Evolutionary conservation across 768 basidiomycete species (phyloP), one percentile per base, ranked within the genome.

Genomic region (Lentinula aciculospora): DNA sequence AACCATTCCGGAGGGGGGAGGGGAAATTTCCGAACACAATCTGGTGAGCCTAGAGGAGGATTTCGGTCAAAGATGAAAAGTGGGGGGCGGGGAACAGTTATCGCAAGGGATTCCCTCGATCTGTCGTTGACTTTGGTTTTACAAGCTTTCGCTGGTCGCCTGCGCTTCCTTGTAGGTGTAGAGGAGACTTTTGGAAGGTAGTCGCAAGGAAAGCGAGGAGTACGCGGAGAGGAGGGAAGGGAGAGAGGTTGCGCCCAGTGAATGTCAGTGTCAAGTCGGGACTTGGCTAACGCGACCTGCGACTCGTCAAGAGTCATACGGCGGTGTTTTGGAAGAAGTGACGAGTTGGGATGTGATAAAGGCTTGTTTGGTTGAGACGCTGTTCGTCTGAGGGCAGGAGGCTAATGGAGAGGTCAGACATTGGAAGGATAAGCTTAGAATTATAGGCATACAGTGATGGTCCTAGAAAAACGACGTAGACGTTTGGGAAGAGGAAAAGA

Each of bases 1-100:
- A 44, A 56, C 54, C 54, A 56, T 40, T 56, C 54, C 17, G 54
- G 54, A 10, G 54, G 54, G 27, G 54, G 54, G 3, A 29, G 40
- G 15, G 54, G 42, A 10, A 31, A 1, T 27, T 45, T 56, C 17
- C 54, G 54, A 23, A 56, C 28, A 17, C 39, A 45, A 21, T 31
- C 9, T 13, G 54, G 54, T 0, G 40, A 44, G 21, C 40, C 39
- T 17, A 40, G 1, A 12, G 54, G 54, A 34, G 44, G 54, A 9
- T 56, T 10, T 15, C 54, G 54, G 3, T 42, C 40, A 21, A 42
- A 31, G 23, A 29, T 39, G 1, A 15, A 23, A 3, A 32, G 34
- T 0, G 36, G 19, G 10, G 8, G 21, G 15, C 15, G 39, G 25
- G 54, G 44, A 32, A 15, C 3, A 23, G 23, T 13, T 10, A 54